Base-by-base conservation (phyloP, 306 rosid species). In the Calophaca sinica region DNA sequence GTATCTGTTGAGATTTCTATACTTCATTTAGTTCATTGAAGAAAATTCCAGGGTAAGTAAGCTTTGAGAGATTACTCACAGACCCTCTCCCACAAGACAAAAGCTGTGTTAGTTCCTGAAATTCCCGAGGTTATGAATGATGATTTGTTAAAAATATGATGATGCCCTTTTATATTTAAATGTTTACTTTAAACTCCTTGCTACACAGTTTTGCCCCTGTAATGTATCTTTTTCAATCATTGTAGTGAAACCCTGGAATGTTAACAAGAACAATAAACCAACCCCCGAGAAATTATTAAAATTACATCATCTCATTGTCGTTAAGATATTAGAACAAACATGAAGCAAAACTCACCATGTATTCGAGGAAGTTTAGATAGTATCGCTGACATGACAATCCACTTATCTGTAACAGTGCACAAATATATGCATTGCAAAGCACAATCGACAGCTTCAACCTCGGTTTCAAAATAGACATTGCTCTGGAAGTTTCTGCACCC, bases 371-470 rank as follows among this genome's bases (percentile, higher is more conserved):
- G 90, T 79, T 89, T 92, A 75, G 96, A 90, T 70, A 94, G 78
- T 71, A 90, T 90, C 61, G 84, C 62, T 61, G 96, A 80, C 99
- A 94, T 89, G 75, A 85, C 87, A 80, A 83, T 89, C 99, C 99
- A 94, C 87, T 81, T 89, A 89, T 94, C 98, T 45, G 96, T 89
- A 65, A 79, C 88, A 45, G 91, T 83, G 80, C 86, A 90, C 86
- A 89, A 79, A 88, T 94, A 94, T 76, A 92, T 85, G 84, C 99
- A 94, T 83, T 90, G 93, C 87, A 94, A 76, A 46, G 96, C 93
- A 87, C 96, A 92, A 84, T 86, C 94, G 80, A 85, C 80, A 52
- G 88, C 99, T 85, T 94, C 96, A 69, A 63, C 84, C 75, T 86
- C 96, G 82, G 84, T 88, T 75, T 71, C 86, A 81, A 94, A 94